Percentiles rank a stretch among this genome's conserved stretches.
phyloP scores from a whole-genome alignment of 1,139 yeast species.

The Candida neerlandica region DNA sequence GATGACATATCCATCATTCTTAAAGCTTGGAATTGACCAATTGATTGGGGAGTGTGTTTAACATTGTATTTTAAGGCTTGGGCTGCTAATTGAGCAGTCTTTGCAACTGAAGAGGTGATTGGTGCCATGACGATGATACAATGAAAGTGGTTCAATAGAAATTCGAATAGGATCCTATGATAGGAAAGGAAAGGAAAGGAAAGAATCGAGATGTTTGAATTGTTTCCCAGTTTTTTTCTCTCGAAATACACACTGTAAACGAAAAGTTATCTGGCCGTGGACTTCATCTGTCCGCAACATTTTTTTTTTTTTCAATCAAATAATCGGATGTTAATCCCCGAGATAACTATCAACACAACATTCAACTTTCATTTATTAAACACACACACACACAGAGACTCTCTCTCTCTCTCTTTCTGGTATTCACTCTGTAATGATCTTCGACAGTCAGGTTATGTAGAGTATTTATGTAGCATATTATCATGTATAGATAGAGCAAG shows the following conservation, averaged over 20 bases:
- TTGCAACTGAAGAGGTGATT: constrained; percentile 36
- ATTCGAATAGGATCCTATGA: neutral
- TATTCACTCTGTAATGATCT: no score
- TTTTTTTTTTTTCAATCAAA: neutral
- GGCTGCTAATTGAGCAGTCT: constrained; percentile 52
- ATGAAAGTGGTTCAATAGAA: neutral
- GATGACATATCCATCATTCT: constrained; percentile 32
- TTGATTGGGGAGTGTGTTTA: constrained; percentile 24
- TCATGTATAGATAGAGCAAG: no score
- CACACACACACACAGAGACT: no score
- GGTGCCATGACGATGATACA: constrained; percentile 13
- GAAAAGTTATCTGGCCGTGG: neutral
- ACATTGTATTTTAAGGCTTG: constrained; percentile 32
- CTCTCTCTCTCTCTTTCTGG: no score
- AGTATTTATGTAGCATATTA: no score
- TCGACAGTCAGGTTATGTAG: no score
- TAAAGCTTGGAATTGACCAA: constrained; percentile 40
- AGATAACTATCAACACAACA: neutral
- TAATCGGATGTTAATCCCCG: constrained; percentile 4
- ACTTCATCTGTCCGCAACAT: constrained; percentile 8
- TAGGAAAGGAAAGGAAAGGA: neutral
- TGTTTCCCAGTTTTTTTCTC: neutral
- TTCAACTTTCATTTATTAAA: no score
- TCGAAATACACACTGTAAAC: neutral
- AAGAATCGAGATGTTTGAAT: neutral